Evolutionary conservation across 192 early-diverging fungal genomes (phyloP).

Genomic region (Coemansia reversa): DNA sequence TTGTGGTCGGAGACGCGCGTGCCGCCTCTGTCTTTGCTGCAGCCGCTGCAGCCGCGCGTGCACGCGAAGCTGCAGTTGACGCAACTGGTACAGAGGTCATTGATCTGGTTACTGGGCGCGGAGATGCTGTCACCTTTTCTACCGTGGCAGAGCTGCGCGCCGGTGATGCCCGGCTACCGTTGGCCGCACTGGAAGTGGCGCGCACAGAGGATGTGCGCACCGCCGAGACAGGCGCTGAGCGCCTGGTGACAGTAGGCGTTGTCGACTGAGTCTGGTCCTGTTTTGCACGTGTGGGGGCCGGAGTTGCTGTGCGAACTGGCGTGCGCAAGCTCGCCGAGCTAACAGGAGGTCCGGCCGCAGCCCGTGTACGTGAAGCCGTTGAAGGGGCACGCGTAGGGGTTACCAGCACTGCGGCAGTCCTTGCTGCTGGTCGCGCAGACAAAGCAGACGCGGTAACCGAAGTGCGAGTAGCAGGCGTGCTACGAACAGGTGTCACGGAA

Average conservation of each 20-base stretch:
- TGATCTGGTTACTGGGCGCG: conserved; percentile 15
- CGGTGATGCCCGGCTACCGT: conserved; percentile 8
- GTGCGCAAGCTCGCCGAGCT: background rate
- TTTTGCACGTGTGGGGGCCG: background rate
- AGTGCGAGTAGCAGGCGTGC: conserved; percentile 1
- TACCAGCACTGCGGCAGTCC: background rate
- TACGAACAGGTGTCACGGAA: conserved; percentile 3
- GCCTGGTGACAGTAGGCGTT: conserved; percentile 4
- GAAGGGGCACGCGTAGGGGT: background rate
- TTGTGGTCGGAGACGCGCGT: background rate
- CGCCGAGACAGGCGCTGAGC: conserved; percentile 4
- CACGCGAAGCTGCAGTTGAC: conserved; percentile 20
- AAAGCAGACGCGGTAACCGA: background rate
- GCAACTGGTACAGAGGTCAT: conserved; percentile 7
- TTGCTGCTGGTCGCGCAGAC: conserved; percentile 1
- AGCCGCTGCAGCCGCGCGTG: conserved; percentile 25
- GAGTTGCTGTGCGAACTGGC: conserved; percentile 1
- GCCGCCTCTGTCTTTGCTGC: conserved; percentile 18
- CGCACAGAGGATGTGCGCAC: conserved; percentile 6
- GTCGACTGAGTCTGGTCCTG: background rate
- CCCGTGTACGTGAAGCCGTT: background rate
- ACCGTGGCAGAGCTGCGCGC: conserved; percentile 6
- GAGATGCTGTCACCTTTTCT: background rate
- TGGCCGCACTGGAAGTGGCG: conserved; percentile 5
- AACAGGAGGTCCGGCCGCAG: background rate